Evolutionary conservation across 169 alveolate species (phyloP), one percentile per base, ranked within the genome.

Genomic region (Cryptosporidium tyzzeri): DNA sequence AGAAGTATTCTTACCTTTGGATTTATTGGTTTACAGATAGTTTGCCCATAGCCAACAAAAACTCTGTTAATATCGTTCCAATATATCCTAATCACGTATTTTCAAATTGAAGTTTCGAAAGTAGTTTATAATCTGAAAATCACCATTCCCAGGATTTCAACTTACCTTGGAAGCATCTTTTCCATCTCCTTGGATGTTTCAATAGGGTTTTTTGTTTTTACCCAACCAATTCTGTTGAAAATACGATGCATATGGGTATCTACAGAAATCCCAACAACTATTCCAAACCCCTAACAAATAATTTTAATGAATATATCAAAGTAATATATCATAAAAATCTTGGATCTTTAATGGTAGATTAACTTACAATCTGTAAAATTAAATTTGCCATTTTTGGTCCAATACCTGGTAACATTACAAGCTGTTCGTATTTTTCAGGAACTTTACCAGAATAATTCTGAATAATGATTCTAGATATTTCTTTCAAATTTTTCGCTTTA

Each of bases 1-100:
- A 35, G 33, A 53, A 48, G 2, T 48, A 14, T 48, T 41, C 69
- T 80, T 80, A 80, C 89, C 73, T 84, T 70, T 33, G 97, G 97
- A 23, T 87, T 86, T 55, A 92, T 71, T 59, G 98, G 95, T 84
- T 92, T 96, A 85, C 99, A 98, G 33, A 97, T 94, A 16, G 96
- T 96, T 91, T 98, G 98, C 0, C 99, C 99, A 92, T 96, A 97
- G 2, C 99, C 99, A 9, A 97, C 99, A 59, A 98, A 86, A 48
- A 96, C 85, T 9, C 61, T 91, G 92, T 98, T 98, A 37, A 98
- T 91, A 44, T 95, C 96, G 45, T 93, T 86, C 99, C 99, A 98
- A 70, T 93, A 86, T 51, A 91, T 92, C 67, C 92, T 85, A 41
- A 39, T 2, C 33, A 65, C 10, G 29, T 9, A 35, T 7, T 18